Conservation (phyloP, 768 basidiomycete genomes). For the Leccinum arenicola region DNA sequence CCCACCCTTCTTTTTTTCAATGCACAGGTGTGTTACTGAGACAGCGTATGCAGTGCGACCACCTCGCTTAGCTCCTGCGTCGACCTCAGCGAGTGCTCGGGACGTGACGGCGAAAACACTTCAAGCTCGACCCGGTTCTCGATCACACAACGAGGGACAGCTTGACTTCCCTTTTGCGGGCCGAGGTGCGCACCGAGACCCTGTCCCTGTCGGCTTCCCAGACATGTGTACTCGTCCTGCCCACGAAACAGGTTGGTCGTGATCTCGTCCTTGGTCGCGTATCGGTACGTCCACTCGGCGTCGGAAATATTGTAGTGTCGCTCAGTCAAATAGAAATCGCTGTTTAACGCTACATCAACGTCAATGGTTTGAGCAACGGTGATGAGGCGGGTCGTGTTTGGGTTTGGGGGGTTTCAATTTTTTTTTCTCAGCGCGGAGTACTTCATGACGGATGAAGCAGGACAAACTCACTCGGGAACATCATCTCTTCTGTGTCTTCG, state of each 20-base stretch:
- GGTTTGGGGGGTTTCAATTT: neutral
- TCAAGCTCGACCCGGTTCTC: slow-evolving; percentile 1
- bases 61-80: neutral
- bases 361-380: neutral
- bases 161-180: slow-evolving; percentile 1
- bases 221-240: slow-evolving; percentile 13
- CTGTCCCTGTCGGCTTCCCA: neutral
- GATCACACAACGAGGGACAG: slow-evolving; percentile 10
- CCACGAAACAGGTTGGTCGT: slow-evolving; percentile 24
- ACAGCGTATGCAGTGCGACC: neutral
- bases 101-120: neutral
- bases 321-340: slow-evolving; percentile 15
- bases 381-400: neutral
- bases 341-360: neutral
- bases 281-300: slow-evolving; percentile 29
- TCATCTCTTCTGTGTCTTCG: slow-evolving; percentile 14
- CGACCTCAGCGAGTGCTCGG: neutral
- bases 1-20: neutral
- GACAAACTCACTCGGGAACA: slow-evolving; percentile 28
- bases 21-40: neutral
- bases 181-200: neutral
- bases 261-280: slow-evolving; percentile 31
- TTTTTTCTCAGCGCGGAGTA: slow-evolving; percentile 4
- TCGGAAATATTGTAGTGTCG: neutral
- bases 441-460: neutral